Evolutionary conservation across 768 basidiomycete species (phyloP), one percentile per base, ranked within the genome.

Genomic region (Suillus cothurnatus): DNA sequence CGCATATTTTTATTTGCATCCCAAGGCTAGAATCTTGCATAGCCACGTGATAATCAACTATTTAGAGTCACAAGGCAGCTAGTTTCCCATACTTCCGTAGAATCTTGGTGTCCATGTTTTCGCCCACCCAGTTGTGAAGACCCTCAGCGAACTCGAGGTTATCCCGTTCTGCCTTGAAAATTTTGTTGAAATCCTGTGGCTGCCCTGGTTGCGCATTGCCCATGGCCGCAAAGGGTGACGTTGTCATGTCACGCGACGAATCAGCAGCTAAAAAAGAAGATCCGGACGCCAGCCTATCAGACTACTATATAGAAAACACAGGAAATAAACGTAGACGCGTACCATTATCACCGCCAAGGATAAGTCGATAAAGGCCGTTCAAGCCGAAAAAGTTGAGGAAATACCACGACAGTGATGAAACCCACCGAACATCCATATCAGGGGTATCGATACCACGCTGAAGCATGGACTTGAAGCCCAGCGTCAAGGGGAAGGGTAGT

Each of bases 391-490:
- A 93, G 82, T 98, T 99, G 72, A 99, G 88, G 79, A 99, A 99
- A 80, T 99, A 99, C 97, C 97, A 99, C 21, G 94, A 96, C 62
- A 99, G 82, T 14, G 97, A 97, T 26, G 97, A 99, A 38, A 99
- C 97, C 96, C 97, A 99, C 79, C 94, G 87, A 14, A 98, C 97
- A 77, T 99, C 97, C 91, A 99, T 93, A 75, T 97, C 95, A 14
- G 89, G 89, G 0, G 96, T 96, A 74, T 95, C 91, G 57, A 99
- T 92, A 31, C 96, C 97, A 59, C 96, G 89, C 72, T 99, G 96
- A 14, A 99, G 86, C 92, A 99, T 97, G 17, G 93, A 91, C 76
- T 98, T 99, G 85, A 99, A 99, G 3, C 96, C 95, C 34, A 95
- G 84, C 8, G 97, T 99, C 61, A 99, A 80, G 3, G 97, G 97